phyloP scores from a whole-genome alignment of 441 rosid species.

The Adansonia rubrostipa region DNA sequence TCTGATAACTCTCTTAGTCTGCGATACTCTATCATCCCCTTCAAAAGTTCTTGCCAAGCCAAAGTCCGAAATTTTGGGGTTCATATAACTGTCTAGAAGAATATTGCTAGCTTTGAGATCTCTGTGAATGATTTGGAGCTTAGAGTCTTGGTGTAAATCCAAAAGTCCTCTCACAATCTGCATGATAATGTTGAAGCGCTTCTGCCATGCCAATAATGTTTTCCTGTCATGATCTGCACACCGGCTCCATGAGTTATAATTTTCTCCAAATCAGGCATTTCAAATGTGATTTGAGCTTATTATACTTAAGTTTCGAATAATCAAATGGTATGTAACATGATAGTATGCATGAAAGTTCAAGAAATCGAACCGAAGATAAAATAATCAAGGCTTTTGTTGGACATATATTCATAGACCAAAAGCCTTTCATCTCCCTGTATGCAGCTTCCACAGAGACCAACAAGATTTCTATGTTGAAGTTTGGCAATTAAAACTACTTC shows the following conservation, averaged over 20 bases:
- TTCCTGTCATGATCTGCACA: conserved; percentile 1
- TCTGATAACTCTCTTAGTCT: conserved; percentile 1
- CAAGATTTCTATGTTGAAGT: conserved; percentile 22
- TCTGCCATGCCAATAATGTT: neutral
- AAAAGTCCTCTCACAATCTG: conserved; percentile 19
- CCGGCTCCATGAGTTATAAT: neutral
- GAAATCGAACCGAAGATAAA: conserved; percentile 12
- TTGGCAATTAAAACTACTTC: conserved; percentile 17
- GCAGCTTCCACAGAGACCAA: neutral
- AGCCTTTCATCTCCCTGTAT: conserved; percentile 14
- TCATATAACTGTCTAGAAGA: neutral
- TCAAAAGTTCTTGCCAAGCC: neutral
- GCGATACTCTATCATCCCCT: neutral
- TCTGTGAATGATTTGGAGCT: conserved; percentile 17
- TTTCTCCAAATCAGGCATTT: neutral
- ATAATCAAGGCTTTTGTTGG: conserved; percentile 15
- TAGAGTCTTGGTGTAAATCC: conserved; percentile 18
- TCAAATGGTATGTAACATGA: neutral
- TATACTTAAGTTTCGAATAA: neutral
- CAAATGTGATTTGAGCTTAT: neutral
- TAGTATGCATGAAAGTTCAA: neutral
- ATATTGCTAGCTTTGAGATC: conserved; percentile 16
- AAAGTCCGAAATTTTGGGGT: conserved; percentile 6
- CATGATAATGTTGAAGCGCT: conserved; percentile 2
- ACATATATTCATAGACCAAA: conserved; percentile 7